Conservation (phyloP, 148 eudicot genomes). For the Arctostaphylos glauca region DNA sequence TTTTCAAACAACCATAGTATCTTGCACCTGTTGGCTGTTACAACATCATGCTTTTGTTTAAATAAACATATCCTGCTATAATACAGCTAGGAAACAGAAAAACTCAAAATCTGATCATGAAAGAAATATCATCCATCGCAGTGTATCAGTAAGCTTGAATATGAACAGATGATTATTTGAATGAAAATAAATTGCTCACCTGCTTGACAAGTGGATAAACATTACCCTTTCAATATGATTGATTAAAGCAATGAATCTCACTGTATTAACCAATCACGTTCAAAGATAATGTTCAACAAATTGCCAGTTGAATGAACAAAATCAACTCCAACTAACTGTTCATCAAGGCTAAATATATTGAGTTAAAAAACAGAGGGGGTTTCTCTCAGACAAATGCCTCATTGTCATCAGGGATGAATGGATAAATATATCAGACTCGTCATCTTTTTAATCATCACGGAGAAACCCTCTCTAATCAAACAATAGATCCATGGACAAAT, state of each 20-base stretch:
- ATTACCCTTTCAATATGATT: background rate
- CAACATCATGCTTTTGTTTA: too few species aligned
- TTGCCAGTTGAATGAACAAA: background rate
- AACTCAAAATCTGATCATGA: too few species aligned
- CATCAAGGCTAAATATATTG: background rate
- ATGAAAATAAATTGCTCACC: background rate
- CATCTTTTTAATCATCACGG: slow-evolving; percentile 14
- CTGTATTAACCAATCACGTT: background rate
- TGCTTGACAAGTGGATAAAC: background rate
- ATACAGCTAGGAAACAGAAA: too few species aligned
- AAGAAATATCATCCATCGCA: too few species aligned
- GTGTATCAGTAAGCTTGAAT: too few species aligned
- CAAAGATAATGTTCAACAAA: background rate
- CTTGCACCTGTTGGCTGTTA: too few species aligned
- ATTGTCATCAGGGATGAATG: slow-evolving; percentile 16
- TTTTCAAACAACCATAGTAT: too few species aligned
- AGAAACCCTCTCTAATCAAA: slow-evolving; percentile 7
- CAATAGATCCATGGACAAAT: background rate
- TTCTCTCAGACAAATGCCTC: slow-evolving; percentile 26
- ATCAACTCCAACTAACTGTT: background rate
- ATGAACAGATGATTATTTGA: too few species aligned
- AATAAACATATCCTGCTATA: too few species aligned
- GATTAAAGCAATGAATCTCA: background rate
- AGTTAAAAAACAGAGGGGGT: background rate
- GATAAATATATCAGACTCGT: slow-evolving; percentile 19